Evolutionary conservation across 495 filamentous ascomycete genomes (phyloP).

Genomic region (Lichenothelia convexa): DNA sequence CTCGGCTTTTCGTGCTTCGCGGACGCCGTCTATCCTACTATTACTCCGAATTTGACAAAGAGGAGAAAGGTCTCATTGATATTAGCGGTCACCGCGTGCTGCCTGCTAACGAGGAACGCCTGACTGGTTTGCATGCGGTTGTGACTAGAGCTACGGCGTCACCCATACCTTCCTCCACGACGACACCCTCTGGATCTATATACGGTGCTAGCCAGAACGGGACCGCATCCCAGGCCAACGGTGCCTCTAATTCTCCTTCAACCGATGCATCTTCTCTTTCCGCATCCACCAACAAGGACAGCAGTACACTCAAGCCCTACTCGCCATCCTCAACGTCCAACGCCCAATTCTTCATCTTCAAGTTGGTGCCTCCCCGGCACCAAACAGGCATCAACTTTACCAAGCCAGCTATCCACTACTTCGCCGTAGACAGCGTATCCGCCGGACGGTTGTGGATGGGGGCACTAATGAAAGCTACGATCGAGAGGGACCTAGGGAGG

Average conservation of each 20-base stretch:
- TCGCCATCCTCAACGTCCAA: slow-evolving; percentile 12
- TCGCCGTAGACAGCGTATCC: slow-evolving; percentile 78
- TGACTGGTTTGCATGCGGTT: slow-evolving; percentile 79
- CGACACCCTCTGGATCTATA: slow-evolving; percentile 24
- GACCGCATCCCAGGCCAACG: slow-evolving; percentile 20
- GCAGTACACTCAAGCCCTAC: no score
- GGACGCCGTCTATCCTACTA: slow-evolving; percentile 89
- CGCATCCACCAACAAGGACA: slow-evolving; percentile 15
- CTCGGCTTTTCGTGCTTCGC: slow-evolving; percentile 79
- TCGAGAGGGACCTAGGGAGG: slow-evolving; percentile 72
- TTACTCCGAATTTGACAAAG: slow-evolving; percentile 77
- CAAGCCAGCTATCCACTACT: slow-evolving; percentile 91
- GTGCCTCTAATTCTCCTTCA: slow-evolving; percentile 10
- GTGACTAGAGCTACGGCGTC: slow-evolving; percentile 70
- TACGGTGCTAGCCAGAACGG: slow-evolving; percentile 29
- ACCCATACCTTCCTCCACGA: slow-evolving; percentile 49
- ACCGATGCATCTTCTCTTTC: slow-evolving; percentile 13
- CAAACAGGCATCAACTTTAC: slow-evolving; percentile 91
- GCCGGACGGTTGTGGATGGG: slow-evolving; percentile 96
- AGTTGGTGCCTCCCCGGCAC: slow-evolving; percentile 76
- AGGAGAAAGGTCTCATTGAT: slow-evolving; percentile 92
- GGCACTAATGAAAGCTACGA: slow-evolving; percentile 96
- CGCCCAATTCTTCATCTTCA: slow-evolving; percentile 99
- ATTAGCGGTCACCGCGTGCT: slow-evolving; percentile 93
- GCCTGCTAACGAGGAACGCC: slow-evolving; percentile 77